Evolutionary conservation across 2,329 filamentous ascomycete genomes (phyloP).

Genomic region (Colletotrichum viniferum): DNA sequence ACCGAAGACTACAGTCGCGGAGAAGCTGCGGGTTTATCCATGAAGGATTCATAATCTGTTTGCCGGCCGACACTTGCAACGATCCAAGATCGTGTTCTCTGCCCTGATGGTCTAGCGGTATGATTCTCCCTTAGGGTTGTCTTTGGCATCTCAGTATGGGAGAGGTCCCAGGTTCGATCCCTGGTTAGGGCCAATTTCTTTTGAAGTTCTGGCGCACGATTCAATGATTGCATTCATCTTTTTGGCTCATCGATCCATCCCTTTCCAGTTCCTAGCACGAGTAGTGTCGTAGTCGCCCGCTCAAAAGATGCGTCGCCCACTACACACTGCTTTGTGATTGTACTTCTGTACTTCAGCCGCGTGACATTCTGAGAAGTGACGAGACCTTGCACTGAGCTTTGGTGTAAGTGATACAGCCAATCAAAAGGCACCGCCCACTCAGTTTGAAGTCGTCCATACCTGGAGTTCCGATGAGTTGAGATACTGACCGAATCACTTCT

Average conservation of each 20-base stretch:
- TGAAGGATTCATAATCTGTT: accelerated
- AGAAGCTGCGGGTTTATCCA: too few species aligned
- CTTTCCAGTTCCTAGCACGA: too few species aligned
- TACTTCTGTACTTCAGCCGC: not conserved
- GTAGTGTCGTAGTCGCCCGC: too few species aligned
- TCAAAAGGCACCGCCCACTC: not conserved
- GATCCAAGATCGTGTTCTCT: accelerated
- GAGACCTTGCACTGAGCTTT: not conserved
- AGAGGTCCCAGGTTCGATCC: conserved; percentile 21
- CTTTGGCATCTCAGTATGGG: not conserved
- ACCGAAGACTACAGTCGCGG: not conserved
- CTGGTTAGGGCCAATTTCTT: conserved; percentile 8
- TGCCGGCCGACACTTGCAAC: accelerated
- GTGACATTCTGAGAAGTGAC: not conserved
- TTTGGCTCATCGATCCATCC: too few species aligned
- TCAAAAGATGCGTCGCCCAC: too few species aligned
- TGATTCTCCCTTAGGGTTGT: conserved; percentile 19
- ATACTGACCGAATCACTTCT: not conserved
- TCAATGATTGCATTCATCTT: too few species aligned
- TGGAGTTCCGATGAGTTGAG: not conserved
- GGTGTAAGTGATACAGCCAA: not conserved
- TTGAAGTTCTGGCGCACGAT: not conserved
- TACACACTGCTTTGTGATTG: not conserved
- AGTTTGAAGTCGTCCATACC: not conserved
- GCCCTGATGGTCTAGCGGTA: conserved; percentile 21